Percentiles rank a stretch among this genome's conserved stretches.
Conservation (phyloP, 2,329 filamentous ascomycete genomes). For the Passalora sequoiae region DNA sequence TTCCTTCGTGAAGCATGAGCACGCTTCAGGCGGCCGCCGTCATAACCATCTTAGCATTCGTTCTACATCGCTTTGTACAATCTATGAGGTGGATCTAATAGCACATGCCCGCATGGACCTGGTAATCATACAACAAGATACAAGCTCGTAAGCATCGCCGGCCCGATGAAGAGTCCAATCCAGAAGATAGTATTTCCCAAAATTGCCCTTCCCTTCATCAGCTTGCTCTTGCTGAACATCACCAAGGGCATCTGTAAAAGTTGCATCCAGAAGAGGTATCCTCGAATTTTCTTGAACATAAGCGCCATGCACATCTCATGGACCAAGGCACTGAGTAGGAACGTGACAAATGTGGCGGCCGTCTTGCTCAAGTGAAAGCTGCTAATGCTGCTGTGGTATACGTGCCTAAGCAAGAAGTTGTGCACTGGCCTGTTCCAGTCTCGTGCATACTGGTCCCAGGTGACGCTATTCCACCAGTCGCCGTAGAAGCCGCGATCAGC, state of each 20-base stretch:
- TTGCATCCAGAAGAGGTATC: constrained; percentile 68
- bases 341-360: constrained; percentile 69
- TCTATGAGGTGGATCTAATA: too few species aligned
- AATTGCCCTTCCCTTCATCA: constrained; percentile 57
- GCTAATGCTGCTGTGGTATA: constrained; percentile 73
- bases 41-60: neutral
- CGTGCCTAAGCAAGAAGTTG: constrained; percentile 70
- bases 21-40: too few species aligned
- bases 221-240: constrained; percentile 59
- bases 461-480: constrained; percentile 45
- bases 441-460: constrained; percentile 71
- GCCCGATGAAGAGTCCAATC: constrained; percentile 71
- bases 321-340: constrained; percentile 64
- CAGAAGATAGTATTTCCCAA: constrained; percentile 73
- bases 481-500: constrained; percentile 50
- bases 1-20: too few species aligned
- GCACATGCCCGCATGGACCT: neutral
- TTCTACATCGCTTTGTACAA: neutral
- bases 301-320: constrained; percentile 78
- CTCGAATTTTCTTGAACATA: constrained; percentile 70
- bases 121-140: constrained; percentile 40
- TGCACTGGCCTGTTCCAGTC: constrained; percentile 81
- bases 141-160: constrained; percentile 56
- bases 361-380: constrained; percentile 65
- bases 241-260: constrained; percentile 70